These are phyloP conservation scores for Quercus lobata DNA, from an alignment of 331 rosid genomes.

Conservation along the genomic window DNA sequence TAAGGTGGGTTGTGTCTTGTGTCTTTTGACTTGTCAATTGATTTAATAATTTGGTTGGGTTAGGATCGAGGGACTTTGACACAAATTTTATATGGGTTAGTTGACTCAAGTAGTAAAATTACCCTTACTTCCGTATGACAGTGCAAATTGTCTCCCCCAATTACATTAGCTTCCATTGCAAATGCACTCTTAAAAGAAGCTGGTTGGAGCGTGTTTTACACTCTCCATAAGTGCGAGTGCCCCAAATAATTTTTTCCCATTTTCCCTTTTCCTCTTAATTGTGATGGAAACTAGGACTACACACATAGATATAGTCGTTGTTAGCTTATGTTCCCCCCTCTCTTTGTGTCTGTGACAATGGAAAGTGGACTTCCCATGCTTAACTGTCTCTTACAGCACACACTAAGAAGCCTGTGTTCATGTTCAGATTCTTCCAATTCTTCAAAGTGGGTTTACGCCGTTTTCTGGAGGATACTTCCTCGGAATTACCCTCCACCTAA, in stretches of 20 bases:
- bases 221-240: slow-evolving; percentile 21
- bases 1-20: too few species aligned
- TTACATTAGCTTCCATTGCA: not conserved
- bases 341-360: slow-evolving; percentile 35
- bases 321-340: not conserved
- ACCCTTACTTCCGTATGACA: too few species aligned
- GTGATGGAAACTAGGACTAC: not conserved
- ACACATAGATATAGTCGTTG: not conserved
- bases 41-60: too few species aligned
- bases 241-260: not conserved
- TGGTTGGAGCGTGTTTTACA: slow-evolving; percentile 24
- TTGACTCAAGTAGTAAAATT: too few species aligned
- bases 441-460: slow-evolving; percentile 85
- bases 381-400: slow-evolving; percentile 70
- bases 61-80: too few species aligned
- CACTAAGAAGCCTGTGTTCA: slow-evolving; percentile 64
- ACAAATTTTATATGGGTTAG: too few species aligned
- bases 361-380: slow-evolving; percentile 67
- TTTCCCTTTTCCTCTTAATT: slow-evolving; percentile 8
- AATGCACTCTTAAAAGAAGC: slow-evolving; percentile 3
- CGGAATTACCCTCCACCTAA: slow-evolving; percentile 89
- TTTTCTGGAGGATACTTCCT: slow-evolving; percentile 83
- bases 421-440: slow-evolving; percentile 42
- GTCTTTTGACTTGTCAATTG: too few species aligned
- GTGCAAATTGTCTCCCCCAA: too few species aligned